phyloP scores from a whole-genome alignment of 2,329 filamentous ascomycete species.

The Fusarium agapanthi region DNA sequence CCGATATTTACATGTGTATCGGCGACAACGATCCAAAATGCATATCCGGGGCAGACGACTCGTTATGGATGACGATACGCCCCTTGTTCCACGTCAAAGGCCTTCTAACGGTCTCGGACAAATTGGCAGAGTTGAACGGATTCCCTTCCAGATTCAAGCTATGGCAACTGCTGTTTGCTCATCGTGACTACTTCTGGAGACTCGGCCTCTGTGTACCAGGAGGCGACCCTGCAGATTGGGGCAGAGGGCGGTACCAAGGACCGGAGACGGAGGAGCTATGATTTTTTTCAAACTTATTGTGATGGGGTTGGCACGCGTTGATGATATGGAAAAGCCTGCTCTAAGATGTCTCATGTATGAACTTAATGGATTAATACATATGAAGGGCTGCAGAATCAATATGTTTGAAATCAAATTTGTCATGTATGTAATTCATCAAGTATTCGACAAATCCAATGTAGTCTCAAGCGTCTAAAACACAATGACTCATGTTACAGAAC shows the following conservation, averaged over 20 bases:
- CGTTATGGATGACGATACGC: constrained; percentile 41
- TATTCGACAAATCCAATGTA: neutral
- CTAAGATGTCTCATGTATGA: neutral
- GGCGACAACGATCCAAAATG: constrained; percentile 78
- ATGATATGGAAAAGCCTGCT: neutral
- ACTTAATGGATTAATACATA: neutral
- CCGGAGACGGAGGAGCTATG: constrained; percentile 51
- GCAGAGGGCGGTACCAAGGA: constrained; percentile 58
- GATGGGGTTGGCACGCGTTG: neutral
- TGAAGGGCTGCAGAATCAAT: neutral
- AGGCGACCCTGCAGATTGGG: constrained; percentile 76
- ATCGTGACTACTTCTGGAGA: constrained; percentile 97
- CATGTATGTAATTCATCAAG: neutral
- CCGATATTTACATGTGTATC: constrained; percentile 75
- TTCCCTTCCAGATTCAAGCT: constrained; percentile 72
- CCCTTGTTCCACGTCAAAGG: constrained; percentile 39
- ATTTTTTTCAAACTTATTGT: neutral
- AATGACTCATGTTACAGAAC: neutral
- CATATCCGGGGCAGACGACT: constrained; percentile 67
- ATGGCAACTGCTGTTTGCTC: constrained; percentile 94
- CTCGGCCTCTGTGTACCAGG: constrained; percentile 89
- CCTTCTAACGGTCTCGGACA: constrained; percentile 35
- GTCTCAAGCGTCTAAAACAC: neutral
- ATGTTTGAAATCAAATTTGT: neutral
- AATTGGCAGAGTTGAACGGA: constrained; percentile 51